Evolutionary conservation across 768 basidiomycete species (phyloP).

Genomic region (Lactarius quietus): DNA sequence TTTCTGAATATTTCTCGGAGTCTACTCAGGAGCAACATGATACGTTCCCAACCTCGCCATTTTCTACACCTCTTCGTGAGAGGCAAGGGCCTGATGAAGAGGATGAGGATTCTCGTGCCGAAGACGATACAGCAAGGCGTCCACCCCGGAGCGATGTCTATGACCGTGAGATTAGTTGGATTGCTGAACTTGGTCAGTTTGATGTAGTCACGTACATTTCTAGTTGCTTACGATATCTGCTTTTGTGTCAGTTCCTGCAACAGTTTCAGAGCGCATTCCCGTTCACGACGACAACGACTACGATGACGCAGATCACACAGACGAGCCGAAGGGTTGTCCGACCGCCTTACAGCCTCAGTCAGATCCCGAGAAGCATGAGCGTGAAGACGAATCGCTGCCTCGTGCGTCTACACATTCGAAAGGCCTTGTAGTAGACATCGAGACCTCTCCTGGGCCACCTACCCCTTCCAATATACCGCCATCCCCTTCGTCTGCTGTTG

Average conservation of each 20-base stretch:
- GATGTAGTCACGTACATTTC: background rate
- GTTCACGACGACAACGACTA: conserved; percentile 57
- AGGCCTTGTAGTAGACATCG: conserved; percentile 59
- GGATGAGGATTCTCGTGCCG: conserved; percentile 58
- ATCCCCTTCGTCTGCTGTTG: conserved; percentile 47
- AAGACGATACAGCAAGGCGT: conserved; percentile 29
- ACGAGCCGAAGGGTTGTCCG: conserved; percentile 36
- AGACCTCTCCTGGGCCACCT: conserved; percentile 50
- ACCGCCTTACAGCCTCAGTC: conserved; percentile 15
- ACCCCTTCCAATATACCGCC: conserved; percentile 44
- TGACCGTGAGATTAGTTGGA: conserved; percentile 67
- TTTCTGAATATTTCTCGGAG: conserved; percentile 49
- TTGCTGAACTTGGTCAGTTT: conserved; percentile 64
- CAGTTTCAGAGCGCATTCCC: conserved; percentile 64
- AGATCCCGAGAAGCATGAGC: conserved; percentile 44
- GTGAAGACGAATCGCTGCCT: conserved; percentile 47
- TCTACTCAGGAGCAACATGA: conserved; percentile 53
- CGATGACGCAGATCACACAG: conserved; percentile 43
- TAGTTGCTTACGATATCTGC: background rate
- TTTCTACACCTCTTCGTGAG: conserved; percentile 68
- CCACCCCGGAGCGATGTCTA: conserved; percentile 28
- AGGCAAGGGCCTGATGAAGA: conserved; percentile 48
- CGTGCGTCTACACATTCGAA: conserved; percentile 58
- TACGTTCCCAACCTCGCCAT: conserved; percentile 63
- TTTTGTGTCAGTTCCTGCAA: conserved; percentile 11